Evolutionary conservation across 2,329 filamentous ascomycete species (phyloP).

Genomic region (Aspergillus melleus): DNA sequence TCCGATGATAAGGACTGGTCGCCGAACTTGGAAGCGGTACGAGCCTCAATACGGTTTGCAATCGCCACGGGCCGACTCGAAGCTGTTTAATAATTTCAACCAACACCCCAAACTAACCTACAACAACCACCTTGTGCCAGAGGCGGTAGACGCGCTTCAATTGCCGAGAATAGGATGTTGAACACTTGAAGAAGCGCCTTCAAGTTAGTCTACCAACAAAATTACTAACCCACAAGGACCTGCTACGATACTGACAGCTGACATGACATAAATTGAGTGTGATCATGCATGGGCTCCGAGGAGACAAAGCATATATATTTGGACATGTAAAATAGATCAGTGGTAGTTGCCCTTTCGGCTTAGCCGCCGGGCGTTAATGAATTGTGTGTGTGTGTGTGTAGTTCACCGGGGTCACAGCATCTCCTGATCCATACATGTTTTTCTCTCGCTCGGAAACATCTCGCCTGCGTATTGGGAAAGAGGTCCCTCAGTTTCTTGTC

Average conservation of each 20-base stretch:
- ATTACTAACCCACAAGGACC: no score
- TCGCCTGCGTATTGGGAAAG: background rate
- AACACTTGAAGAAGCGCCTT: no score
- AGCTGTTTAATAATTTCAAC: slow-evolving; percentile 23
- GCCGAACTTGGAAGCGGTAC: slow-evolving; percentile 30
- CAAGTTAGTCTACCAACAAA: no score
- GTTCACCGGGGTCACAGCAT: no score
- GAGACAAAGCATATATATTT: no score
- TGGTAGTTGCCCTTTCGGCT: slow-evolving; percentile 27
- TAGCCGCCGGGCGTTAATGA: slow-evolving; percentile 26
- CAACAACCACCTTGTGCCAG: slow-evolving; percentile 26
- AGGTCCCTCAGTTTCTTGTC: slow-evolving; percentile 4
- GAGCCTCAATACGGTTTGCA: slow-evolving; percentile 31
- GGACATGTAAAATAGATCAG: slow-evolving; percentile 16
- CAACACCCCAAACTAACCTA: slow-evolving; percentile 14
- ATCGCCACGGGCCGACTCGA: slow-evolving; percentile 27
- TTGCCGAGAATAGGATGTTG: no score
- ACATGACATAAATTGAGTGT: no score
- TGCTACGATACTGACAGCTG: no score
- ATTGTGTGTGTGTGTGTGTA: slow-evolving; percentile 11
- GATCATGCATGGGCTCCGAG: no score
- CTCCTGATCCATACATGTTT: background rate
- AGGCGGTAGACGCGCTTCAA: slow-evolving; percentile 33
- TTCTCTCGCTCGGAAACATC: background rate
- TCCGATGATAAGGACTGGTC: slow-evolving; percentile 19